Percentiles rank a stretch among this genome's conserved stretches.
phyloP scores from a whole-genome alignment of 805 yeast genomes.

The Kluyveromyces starmeri region DNA sequence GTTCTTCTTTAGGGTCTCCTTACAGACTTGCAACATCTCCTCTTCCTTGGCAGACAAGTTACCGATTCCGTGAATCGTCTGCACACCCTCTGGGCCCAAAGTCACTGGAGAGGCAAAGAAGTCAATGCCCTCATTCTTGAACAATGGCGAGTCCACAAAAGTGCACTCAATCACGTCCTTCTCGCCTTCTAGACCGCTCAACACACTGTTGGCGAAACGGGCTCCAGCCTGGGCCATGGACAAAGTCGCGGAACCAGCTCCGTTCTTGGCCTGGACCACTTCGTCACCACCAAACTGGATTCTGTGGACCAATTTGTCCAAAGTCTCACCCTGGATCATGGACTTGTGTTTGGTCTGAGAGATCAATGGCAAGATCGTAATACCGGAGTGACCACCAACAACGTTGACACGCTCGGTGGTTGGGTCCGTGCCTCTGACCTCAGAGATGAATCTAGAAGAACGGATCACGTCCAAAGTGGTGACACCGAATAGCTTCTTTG shows the following conservation, averaged over 20 bases:
- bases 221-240: conserved; percentile 94
- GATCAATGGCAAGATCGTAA: conserved; percentile 87
- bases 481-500: conserved; percentile 89
- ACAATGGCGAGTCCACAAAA: conserved; percentile 74
- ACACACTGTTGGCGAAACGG: conserved; percentile 56
- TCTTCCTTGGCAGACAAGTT: conserved; percentile 68
- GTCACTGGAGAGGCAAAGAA: conserved; percentile 95
- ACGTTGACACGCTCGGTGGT: conserved; percentile 69
- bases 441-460: conserved; percentile 76
- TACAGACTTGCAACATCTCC: conserved; percentile 70
- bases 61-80: conserved; percentile 73
- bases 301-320: conserved; percentile 65
- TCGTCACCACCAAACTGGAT: conserved; percentile 96
- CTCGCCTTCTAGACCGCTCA: conserved; percentile 58
- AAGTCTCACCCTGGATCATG: conserved; percentile 53
- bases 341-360: conserved; percentile 70
- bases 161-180: conserved; percentile 57
- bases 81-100: conserved; percentile 86
- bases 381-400: conserved; percentile 97
- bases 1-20: conserved; percentile 84
- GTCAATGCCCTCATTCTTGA: conserved; percentile 82
- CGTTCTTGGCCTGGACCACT: conserved; percentile 87
- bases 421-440: conserved; percentile 49
- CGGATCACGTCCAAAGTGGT: conserved; percentile 90
- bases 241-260: conserved; percentile 88